Evolutionary conservation across 495 filamentous ascomycete genomes (phyloP), one percentile per base, ranked within the genome.

Genomic region (Bryoglossum gracile): DNA sequence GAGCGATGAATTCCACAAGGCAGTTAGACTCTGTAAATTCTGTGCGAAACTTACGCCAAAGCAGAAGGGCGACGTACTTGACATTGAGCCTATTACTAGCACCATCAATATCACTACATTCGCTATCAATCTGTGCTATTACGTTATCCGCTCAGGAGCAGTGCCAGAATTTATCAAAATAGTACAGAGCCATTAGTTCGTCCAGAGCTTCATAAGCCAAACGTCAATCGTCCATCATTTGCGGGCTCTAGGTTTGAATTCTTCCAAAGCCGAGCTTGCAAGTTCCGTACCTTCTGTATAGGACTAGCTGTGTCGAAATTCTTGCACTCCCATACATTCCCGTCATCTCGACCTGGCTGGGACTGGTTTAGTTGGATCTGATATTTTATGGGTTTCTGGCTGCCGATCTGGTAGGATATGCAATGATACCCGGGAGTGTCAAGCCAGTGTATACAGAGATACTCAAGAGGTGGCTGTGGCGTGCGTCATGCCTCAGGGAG

Each of bases 1-100:
- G 13, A 41, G 16, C n/a, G 49, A 46, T 4, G 40, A 51, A 3
- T 51, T 45, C 23, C 32, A 39, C 30, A 18, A 24, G 14, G 17
- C 21, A 3, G 25, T 51, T 10, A 51, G 46, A 19, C 21, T 37
- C 19, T 51, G 49, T 25, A 51, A 51, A 17, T 2, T 51, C 2
- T 51, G 45, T 13, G 41, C 49, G 1, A 51, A 51, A 16, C 49
- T 51, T 14, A 51, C 49, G 0, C 49, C 49, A 19, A 32, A 17
- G 13, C 49, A 51, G 42, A 51, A 51, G 13, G 40, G 49, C 8
- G 28, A 45, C 21, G 41, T 51, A 8, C 16, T 51, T 32, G 25
- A 32, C 24, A 21, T 52, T 18, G 50, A 33, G 6, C 41, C 50
- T 2, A 4, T 34, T 8, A 39, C n/a, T 6, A 30, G 19, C 13